Percentiles rank a stretch among this genome's conserved stretches.
Evolutionary conservation across 129 eudicot genomes (phyloP).

Genomic region (Dittrichia graveolens): DNA sequence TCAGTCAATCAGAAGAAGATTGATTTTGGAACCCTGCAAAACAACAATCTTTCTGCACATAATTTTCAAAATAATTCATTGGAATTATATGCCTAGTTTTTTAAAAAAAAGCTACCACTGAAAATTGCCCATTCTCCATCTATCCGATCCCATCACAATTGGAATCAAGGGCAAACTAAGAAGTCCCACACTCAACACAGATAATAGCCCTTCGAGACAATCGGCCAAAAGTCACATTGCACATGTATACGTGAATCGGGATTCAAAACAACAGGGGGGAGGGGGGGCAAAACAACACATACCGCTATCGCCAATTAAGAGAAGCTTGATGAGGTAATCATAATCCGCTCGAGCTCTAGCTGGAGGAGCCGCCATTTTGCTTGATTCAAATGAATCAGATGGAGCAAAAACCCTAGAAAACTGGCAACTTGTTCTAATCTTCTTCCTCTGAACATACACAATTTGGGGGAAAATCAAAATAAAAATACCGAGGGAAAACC

Average conservation of each 20-base stretch:
- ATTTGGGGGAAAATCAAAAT: not conserved
- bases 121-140: constrained; percentile 6
- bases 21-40: not conserved
- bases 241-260: constrained; percentile 5
- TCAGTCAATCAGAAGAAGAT: not conserved
- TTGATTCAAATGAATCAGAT: constrained; percentile 30
- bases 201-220: constrained; percentile 6
- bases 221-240: not conserved
- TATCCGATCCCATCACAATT: constrained; percentile 5
- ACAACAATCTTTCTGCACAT: not conserved
- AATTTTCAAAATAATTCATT: not conserved
- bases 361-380: constrained; percentile 93
- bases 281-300: constrained; percentile 26
- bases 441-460: constrained; percentile 19
- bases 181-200: not conserved
- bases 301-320: constrained; percentile 96
- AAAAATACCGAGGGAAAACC: not conserved
- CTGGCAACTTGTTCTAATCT: constrained; percentile 28
- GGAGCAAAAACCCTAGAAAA: constrained; percentile 50
- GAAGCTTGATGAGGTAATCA: constrained; percentile 93
- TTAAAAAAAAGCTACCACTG: not conserved
- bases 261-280: not conserved
- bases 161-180: constrained; percentile 4
- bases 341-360: constrained; percentile 97
- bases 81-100: constrained; percentile 20